Percentiles rank a stretch among this genome's conserved stretches.
Conservation (phyloP, 129 eudicot genomes). For the Flaveria sonorensis region DNA sequence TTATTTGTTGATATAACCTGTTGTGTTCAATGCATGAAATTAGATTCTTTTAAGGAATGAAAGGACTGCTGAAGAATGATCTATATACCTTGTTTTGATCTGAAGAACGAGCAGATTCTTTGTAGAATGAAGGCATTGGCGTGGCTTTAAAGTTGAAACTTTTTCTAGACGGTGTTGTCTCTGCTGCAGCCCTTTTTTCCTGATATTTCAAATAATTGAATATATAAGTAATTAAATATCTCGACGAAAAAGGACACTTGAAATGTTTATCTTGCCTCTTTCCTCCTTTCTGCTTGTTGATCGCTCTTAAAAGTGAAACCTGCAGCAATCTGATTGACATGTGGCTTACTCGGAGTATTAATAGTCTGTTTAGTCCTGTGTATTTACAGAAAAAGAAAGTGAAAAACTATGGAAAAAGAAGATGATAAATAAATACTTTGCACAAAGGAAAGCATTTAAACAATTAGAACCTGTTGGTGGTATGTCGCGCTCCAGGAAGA, state of each 20-base stretch:
- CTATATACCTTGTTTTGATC: slow-evolving; percentile 53
- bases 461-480: slow-evolving; percentile 46
- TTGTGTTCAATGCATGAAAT: not conserved
- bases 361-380: slow-evolving; percentile 43
- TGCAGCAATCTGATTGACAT: slow-evolving; percentile 28
- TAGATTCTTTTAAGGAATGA: not conserved
- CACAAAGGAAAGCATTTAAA: not conserved
- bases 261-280: slow-evolving; percentile 49
- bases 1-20: slow-evolving; percentile 40
- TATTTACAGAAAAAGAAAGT: not conserved
- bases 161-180: slow-evolving; percentile 46
- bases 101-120: slow-evolving; percentile 33
- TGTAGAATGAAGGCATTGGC: slow-evolving; percentile 81
- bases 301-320: slow-evolving; percentile 47
- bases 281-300: slow-evolving; percentile 58
- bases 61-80: not conserved
- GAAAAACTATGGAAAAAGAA: not conserved
- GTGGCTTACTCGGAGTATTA: slow-evolving; percentile 29
- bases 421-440: not conserved
- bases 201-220: slow-evolving; percentile 14
- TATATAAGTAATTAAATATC: not conserved
- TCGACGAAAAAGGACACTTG: not conserved
- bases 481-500: slow-evolving; percentile 41
- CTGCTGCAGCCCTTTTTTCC: slow-evolving; percentile 57
- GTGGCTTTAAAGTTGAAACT: slow-evolving; percentile 69